These are phyloP conservation scores for Deinandra increscens DNA, from an alignment of 129 eudicot species.

Conservation along the genomic window DNA sequence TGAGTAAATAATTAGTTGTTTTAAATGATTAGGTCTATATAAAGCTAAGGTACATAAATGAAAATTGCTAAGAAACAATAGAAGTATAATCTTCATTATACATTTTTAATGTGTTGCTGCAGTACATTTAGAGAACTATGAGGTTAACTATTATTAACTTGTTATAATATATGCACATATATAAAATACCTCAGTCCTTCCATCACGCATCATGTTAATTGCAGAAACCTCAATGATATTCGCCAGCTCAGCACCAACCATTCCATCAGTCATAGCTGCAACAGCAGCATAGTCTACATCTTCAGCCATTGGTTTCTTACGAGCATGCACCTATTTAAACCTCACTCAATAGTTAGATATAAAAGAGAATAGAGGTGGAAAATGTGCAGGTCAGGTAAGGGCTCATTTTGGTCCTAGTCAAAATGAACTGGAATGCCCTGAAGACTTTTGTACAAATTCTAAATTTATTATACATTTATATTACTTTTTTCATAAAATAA, in stretches of 20 bases:
- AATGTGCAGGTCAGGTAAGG: neutral
- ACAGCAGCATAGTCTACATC: slow-evolving; percentile 94
- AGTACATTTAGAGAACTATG: neutral
- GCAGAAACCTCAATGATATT: slow-evolving; percentile 93
- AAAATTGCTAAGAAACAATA: neutral
- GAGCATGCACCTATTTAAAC: slow-evolving; percentile 79
- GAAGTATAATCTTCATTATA: neutral
- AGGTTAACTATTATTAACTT: neutral
- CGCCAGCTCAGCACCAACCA: slow-evolving; percentile 98
- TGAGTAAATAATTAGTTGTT: neutral
- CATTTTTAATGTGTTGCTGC: neutral
- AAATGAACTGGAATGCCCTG: neutral
- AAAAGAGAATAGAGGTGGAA: neutral
- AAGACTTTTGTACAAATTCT: neutral
- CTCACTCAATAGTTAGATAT: neutral
- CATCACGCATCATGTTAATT: slow-evolving; percentile 86
- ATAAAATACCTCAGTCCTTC: slow-evolving; percentile 72
- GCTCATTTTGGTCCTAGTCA: neutral
- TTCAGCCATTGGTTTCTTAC: slow-evolving; percentile 88
- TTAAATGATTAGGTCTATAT: neutral
- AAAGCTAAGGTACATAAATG: neutral
- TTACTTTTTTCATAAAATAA: neutral
- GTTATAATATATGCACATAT: neutral
- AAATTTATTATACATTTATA: neutral
- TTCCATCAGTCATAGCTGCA: slow-evolving; percentile 81